A percentile compares a stretch with the other conserved stretches of the same genome.
phyloP scores from a whole-genome alignment of 2,329 filamentous ascomycete genomes.

The Chaetomium olivaceum region DNA sequence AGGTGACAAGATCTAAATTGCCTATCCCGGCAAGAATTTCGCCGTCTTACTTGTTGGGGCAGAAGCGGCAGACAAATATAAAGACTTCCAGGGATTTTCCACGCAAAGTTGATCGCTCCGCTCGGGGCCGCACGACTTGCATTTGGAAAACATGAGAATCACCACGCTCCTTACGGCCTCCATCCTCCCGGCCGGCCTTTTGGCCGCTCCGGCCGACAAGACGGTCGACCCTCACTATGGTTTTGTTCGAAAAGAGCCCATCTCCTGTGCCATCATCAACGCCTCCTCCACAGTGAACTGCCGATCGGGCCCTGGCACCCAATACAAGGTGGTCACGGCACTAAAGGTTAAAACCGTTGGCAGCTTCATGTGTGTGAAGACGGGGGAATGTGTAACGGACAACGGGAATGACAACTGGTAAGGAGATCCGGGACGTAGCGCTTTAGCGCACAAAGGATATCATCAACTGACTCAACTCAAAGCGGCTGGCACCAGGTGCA shows the following conservation, averaged over 20 bases:
- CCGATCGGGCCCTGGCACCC: background rate
- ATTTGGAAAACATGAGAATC: background rate
- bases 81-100: background rate
- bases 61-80: background rate
- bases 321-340: background rate
- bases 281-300: background rate
- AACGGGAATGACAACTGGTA: background rate
- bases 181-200: background rate
- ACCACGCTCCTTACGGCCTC: background rate
- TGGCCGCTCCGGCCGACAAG: background rate
- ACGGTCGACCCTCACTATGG: background rate
- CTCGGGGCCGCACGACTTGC: background rate
- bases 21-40: background rate
- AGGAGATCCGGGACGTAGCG: background rate
- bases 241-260: background rate
- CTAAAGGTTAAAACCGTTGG: background rate
- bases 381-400: background rate
- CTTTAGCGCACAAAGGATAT: background rate
- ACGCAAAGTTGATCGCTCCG: too few relatives aligned
- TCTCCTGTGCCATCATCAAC: background rate
- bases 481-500: background rate
- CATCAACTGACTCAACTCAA: background rate
- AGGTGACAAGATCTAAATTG: background rate
- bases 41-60: background rate
- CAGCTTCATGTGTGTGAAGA: background rate